These are phyloP conservation scores for Citrus mangshanensis DNA, from an alignment of 345 rosid genomes.

Conservation along the genomic window DNA sequence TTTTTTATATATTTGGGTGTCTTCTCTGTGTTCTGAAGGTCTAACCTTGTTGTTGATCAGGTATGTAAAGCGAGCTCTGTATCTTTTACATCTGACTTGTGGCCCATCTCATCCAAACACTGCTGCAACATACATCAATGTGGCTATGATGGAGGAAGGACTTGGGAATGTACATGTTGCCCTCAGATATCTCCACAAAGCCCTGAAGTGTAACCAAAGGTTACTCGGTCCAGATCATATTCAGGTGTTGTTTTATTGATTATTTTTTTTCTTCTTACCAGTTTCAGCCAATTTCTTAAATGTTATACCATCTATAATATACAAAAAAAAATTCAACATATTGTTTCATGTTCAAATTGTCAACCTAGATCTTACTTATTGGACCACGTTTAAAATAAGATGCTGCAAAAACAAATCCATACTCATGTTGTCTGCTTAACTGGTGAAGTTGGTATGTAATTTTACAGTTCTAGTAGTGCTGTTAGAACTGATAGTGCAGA, in stretches of 20 bases:
- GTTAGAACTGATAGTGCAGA: not conserved
- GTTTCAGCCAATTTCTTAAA: constrained; percentile 4
- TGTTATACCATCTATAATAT: not conserved
- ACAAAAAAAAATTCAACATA: not conserved
- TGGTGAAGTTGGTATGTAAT: not conserved
- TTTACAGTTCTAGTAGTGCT: not conserved
- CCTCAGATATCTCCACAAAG: constrained; percentile 95
- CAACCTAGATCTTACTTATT: not conserved
- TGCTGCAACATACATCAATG: constrained; percentile 97
- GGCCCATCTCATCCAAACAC: constrained; percentile 99
- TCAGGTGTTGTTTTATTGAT: constrained; percentile 56
- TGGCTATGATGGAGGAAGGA: constrained; percentile 99
- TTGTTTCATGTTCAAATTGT: not conserved
- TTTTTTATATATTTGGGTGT: constrained; percentile 11
- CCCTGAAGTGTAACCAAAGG: constrained; percentile 91
- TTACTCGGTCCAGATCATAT: constrained; percentile 98
- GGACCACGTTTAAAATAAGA: not conserved
- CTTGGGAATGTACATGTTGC: constrained; percentile 98
- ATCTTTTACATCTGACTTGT: constrained; percentile 95
- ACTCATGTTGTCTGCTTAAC: not conserved
- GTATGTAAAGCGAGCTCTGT: constrained; percentile 96
- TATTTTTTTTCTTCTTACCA: not conserved
- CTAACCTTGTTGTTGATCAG: constrained; percentile 37
- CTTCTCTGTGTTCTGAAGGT: constrained; percentile 5
- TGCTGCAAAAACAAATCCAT: not conserved